phyloP scores from a whole-genome alignment of 371 early-diverging fungal species.

The Mucor indicus region DNA sequence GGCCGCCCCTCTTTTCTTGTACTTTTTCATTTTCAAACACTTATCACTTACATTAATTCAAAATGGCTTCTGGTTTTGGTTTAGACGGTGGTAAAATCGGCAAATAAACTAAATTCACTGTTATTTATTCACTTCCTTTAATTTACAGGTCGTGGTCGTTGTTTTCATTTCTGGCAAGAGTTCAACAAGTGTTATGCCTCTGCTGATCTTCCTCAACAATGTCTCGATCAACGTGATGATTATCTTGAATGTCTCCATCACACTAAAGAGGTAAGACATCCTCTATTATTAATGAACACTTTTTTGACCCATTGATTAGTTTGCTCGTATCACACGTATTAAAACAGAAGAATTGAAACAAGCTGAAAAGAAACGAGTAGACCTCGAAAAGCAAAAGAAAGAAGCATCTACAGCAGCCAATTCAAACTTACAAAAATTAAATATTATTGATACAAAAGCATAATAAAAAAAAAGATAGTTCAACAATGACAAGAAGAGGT shows the following conservation, averaged over 20 bases:
- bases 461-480: too few relatives aligned
- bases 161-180: conserved; percentile 85
- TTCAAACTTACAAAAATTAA: conserved; percentile 55
- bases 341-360: conserved; percentile 61
- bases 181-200: conserved; percentile 80
- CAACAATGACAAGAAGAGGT: conserved; percentile 22
- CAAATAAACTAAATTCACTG: too few relatives aligned
- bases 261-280: conserved; percentile 80
- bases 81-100: conserved; percentile 48
- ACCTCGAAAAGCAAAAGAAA: conserved; percentile 44
- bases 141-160: conserved; percentile 81
- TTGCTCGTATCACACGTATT: conserved; percentile 52
- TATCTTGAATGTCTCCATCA: conserved; percentile 83
- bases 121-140: too few relatives aligned
- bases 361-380: conserved; percentile 50
- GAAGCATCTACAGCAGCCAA: conserved; percentile 56
- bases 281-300: background rate
- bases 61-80: conserved; percentile 49
- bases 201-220: conserved; percentile 69
- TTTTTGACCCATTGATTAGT: too few relatives aligned
- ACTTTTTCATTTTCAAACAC: too few relatives aligned
- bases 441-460: conserved; percentile 59
- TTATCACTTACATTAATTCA: too few relatives aligned
- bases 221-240: conserved; percentile 72
- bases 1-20: too few relatives aligned